Evolutionary conservation across 2,329 filamentous ascomycete genomes (phyloP), one percentile per base, ranked within the genome.

Genomic region (Diaporthe ampelina): DNA sequence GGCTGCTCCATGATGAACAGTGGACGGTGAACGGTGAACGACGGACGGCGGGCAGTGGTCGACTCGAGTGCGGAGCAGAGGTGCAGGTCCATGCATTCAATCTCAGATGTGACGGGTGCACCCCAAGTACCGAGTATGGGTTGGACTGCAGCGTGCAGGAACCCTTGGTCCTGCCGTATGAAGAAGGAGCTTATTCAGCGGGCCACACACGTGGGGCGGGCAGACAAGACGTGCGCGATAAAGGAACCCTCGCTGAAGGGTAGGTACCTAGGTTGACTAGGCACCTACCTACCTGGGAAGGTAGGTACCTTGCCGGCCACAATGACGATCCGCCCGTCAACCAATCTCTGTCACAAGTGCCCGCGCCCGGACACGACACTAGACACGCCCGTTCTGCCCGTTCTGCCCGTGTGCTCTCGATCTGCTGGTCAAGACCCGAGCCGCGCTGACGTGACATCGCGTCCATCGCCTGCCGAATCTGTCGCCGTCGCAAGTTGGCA

Each of bases 151-250:
- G 32, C 11, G 19, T 45, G 40, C 24, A 65, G 59, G 59, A 65
- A 65, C 59, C 19, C 59, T 10, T 35, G 54, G 56, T 48, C 68
- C 54, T 58, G 68, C 68, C 37, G 52, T 45, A 37, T 26, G 26
- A 32, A 54, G 50, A 58, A 35, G 59, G 50, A 73, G 71, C 71
- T 73, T 73, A 68, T 73, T 73, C 71, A 73, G 71, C 61, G 71
- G 61, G 71, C 50, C n/a, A n/a, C 71, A 65, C 69, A 71, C 69
- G 56, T 50, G 56, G 56, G 68, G 29, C 37, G 35, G 10, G 35
- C 35, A 37, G 35, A 11, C 7, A 37, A 3, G 10, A 11, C 10
- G 10, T 37, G 35, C 8, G 35, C 10, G 35, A 37, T 37, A 37
- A 37, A 37, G 35, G 35, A 29, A 29, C 29, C 29, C 29, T 29